Base-by-base conservation (phyloP, 495 filamentous ascomycete species). In the Hypoxylon trugodes region DNA sequence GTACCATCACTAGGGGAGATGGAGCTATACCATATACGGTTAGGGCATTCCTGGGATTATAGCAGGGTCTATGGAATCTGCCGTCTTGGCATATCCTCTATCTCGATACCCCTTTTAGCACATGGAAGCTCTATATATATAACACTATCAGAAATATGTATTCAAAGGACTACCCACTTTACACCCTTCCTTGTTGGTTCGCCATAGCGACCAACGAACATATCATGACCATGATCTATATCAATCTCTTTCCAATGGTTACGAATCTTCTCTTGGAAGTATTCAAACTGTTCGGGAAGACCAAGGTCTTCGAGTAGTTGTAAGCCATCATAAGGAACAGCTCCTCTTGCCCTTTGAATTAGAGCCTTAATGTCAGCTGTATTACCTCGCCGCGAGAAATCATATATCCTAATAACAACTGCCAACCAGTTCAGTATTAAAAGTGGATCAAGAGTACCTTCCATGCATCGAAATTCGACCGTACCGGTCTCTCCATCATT, bases 401-500 rank as follows among this genome's bases (percentile, higher is more conserved):
- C 61, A 16, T n/a, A 48, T 41, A 65, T 21, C 35, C 54, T 33
- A 15, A 46, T 47, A 7, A 59, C 46, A 12, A 65, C 33, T 1
- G 42, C 48, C 4, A 65, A 3, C 53, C 61, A 65, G 40, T 65
- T 37, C 13, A 43, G 0, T 3, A 59, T 49, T 7, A 65, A 48
- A 5, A 36, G 0, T 4, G 61, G 53, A 24, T 65, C 61, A 2
- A 59, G 15, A 21, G 28, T 59, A 3, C 47, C 18, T 9, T 65
- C 40, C 47, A 65, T 48, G 1, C n/a, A 35, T 10, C 61, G 32
- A n/a, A 65, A 65, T 33, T 65, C 61, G 8, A 65, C 16, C 25
- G 61, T 65, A 5, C 61, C 53, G 2, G 40, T 65, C 9, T 65
- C 24, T 3, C 61, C 61, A 33, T 65, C 18, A 36, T 65, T 65